Base-by-base conservation (phyloP, 2,329 filamentous ascomycete genomes). In the Phialophora macrospora region DNA sequence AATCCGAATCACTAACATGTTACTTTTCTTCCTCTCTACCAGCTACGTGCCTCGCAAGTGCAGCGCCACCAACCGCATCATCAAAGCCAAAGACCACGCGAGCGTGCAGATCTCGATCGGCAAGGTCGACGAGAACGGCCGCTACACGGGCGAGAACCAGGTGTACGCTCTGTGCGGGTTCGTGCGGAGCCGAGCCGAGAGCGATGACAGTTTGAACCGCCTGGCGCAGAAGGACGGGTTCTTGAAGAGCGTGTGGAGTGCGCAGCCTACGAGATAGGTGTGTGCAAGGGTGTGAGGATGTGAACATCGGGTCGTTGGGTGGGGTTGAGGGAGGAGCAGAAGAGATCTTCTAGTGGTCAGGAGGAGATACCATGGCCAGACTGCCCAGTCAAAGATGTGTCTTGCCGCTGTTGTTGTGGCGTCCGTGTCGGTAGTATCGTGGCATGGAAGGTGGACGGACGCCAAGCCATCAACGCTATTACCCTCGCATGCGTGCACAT, bases 1-100 rank as follows among this genome's bases (percentile, higher is more conserved):
- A 32, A 41, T 3, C 46, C 22, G 6, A 24, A 34, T 28, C 52
- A 24, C 48, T 38, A 57, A 51, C 63, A 24, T 48, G 56, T 51
- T 7, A 41, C 30, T 26, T n/a, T 30, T 46, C 63, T 30, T 24
- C 48, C 24, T 22, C 22, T 2, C 26, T 56, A 24, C 62, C 80
- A 96, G 92, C 82, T 96, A 96, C 89, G 91, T 97, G 87, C 93
- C 93, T 81, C 92, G 94, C 87, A 98, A 97, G 87, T 98, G 94
- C 91, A 92, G 88, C 83, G 93, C 93, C 77, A 97, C 94, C 83
- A 96, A 96, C 92, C 92, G 95, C 85, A 97, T 98, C 88, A 98
- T 99, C 90, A 97, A 97, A 87, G 93, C 95, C 87, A 97, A 98
- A 87, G 95, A 99, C 85, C 95, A 99, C 88, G 94, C 92, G 77